These are phyloP conservation scores for Zoysia pacifica DNA, from an alignment of 176 grass and related monocot genomes.

Conservation along the genomic window DNA sequence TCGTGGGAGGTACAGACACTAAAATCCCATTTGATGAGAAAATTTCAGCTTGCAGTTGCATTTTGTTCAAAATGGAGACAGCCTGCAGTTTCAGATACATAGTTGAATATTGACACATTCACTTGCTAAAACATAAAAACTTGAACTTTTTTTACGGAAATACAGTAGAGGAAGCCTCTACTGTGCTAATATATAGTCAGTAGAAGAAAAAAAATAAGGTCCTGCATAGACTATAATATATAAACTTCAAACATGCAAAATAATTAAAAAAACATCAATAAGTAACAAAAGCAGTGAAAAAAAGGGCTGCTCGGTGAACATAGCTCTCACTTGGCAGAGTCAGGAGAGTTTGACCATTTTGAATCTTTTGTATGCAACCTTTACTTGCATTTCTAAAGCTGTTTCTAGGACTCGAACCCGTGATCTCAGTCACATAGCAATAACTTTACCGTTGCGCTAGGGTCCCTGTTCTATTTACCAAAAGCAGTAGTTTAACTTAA, in stretches of 20 bases:
- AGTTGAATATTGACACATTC: neutral
- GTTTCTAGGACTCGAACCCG: too few relatives aligned
- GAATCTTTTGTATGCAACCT: too few relatives aligned
- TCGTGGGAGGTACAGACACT: constrained; percentile 77
- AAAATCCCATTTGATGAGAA: constrained; percentile 45
- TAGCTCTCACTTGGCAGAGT: too few relatives aligned
- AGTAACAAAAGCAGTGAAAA: neutral
- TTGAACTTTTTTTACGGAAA: neutral
- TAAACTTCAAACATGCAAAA: constrained; percentile 7
- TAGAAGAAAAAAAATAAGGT: too few relatives aligned
- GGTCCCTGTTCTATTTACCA: neutral
- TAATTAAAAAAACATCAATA: neutral
- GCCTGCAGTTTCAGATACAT: constrained; percentile 54
- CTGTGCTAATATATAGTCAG: too few relatives aligned
- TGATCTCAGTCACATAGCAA: too few relatives aligned
- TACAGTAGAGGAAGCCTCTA: too few relatives aligned
- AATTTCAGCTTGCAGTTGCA: constrained; percentile 84
- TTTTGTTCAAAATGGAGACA: constrained; percentile 84
- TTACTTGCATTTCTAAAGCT: too few relatives aligned
- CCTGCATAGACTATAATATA: too few relatives aligned
- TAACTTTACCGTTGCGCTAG: too few relatives aligned
- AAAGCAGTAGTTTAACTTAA: constrained; percentile 17
- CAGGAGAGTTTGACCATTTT: too few relatives aligned
- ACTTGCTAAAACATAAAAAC: constrained; percentile 7
- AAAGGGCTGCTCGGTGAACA: too few relatives aligned